Evolutionary conservation across 2,329 filamentous ascomycete genomes (phyloP), one percentile per base, ranked within the genome.

Genomic region (Phialocephala subalpina): DNA sequence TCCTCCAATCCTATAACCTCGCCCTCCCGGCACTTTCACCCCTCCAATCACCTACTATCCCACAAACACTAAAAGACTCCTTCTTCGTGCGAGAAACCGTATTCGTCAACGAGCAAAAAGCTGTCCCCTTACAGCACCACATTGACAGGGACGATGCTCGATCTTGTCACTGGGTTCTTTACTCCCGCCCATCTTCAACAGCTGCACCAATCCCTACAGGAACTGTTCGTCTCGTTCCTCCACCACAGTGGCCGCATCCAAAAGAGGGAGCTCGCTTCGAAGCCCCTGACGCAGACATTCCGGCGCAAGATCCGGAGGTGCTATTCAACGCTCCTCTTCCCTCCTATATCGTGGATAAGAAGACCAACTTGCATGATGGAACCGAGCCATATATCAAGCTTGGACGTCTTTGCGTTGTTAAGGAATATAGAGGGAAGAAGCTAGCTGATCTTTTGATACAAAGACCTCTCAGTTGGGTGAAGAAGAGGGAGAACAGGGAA

Each of bases 311-410:
- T 59, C 25, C 62, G 12, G 49, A 49, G 11, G 53, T 47, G 14
- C 18, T 67, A 8, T 69, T 69, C 14, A 55, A 29, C 18, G n/a
- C 53, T 1, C 62, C 55, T 3, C 47, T 68, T 12, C 72, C 33
- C 66, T 68, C 6, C 63, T 75, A 45, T 45, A 69, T 72, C 40
- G 63, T 63, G 49, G 73, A 72, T 66, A 68, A 60, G 55, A 68
- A 78, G 59, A 87, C 84, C 55, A 82, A 79, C 58, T 80, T 84
- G 70, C 85, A 87, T 76, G 84, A 91, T 73, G 86, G 85, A 6
- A 75, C 81, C 49, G 93, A 97, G 74, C 88, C 92, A 0, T 97
- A 95, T 77, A 82, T 97, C 69, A 97, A 95, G 80, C 79, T 97
- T 1, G 93, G 93, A 11, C 86, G 93, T 1, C 81, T 97, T 25